These are phyloP conservation scores for Antarctomyces pellizariae DNA, from an alignment of 495 filamentous ascomycete species.

Conservation along the genomic window DNA sequence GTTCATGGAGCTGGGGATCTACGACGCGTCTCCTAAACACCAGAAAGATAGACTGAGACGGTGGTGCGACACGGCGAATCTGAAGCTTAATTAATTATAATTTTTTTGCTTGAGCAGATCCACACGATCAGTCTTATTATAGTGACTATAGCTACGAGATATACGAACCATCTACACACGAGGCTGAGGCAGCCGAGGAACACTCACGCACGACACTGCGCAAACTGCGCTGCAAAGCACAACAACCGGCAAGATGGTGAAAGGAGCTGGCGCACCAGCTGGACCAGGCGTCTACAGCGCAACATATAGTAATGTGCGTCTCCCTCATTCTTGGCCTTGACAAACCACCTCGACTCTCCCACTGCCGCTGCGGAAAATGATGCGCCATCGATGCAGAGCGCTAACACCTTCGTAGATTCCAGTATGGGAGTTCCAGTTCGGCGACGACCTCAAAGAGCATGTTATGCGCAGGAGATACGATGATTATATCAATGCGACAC, in stretches of 20 bases:
- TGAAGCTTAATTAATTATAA: too few species aligned
- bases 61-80: too few species aligned
- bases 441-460: slow-evolving; percentile 39
- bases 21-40: too few species aligned
- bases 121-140: too few species aligned
- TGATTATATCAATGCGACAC: slow-evolving; percentile 87
- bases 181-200: too few species aligned
- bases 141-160: too few species aligned
- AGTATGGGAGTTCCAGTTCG: slow-evolving; percentile 73
- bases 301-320: slow-evolving; percentile 77
- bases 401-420: slow-evolving; percentile 38
- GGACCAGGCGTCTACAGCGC: slow-evolving; percentile 44
- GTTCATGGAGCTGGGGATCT: too few species aligned
- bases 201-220: too few species aligned
- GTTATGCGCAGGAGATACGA: slow-evolving; percentile 80
- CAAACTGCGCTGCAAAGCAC: too few species aligned
- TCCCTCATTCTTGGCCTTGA: slow-evolving; percentile 4
- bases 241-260: slow-evolving; percentile 12
- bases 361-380: neutral
- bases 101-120: too few species aligned
- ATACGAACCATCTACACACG: too few species aligned
- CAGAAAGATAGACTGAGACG: too few species aligned
- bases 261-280: slow-evolving; percentile 5
- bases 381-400: neutral
- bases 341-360: slow-evolving; percentile 1